Evolutionary conservation across 2,329 filamentous ascomycete genomes (phyloP).

Genomic region (Neonectria hederae): DNA sequence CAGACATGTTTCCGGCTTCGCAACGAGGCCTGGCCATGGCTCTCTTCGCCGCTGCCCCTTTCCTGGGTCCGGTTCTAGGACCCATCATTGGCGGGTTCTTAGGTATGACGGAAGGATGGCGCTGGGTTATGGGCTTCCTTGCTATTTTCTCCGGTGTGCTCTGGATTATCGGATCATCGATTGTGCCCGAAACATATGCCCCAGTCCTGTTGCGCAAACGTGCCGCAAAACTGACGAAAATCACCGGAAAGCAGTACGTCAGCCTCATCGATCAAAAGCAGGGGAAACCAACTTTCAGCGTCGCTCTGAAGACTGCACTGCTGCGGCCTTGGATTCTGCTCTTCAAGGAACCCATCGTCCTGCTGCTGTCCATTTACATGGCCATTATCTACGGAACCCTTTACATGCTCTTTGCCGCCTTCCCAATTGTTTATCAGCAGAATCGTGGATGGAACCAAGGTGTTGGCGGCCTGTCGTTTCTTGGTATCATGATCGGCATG

Average conservation of each 20-base stretch:
- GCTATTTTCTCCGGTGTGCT: conserved; percentile 63
- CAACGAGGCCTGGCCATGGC: conserved; percentile 63
- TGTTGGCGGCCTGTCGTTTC: conserved; percentile 64
- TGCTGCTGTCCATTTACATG: conserved; percentile 67
- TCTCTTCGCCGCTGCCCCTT: conserved; percentile 66
- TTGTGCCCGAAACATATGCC: conserved; percentile 63
- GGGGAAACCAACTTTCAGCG: conserved; percentile 46
- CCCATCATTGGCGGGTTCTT: conserved; percentile 69
- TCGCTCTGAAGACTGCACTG: background rate
- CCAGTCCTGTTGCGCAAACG: conserved; percentile 59
- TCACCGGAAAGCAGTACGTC: conserved; percentile 60
- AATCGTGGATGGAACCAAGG: conserved; percentile 61
- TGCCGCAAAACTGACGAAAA: conserved; percentile 55
- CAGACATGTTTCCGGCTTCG: conserved; percentile 63
- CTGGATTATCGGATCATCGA: conserved; percentile 57
- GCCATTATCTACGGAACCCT: conserved; percentile 60
- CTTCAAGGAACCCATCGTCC: conserved; percentile 69
- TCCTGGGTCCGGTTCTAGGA: conserved; percentile 64
- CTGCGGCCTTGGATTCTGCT: conserved; percentile 68
- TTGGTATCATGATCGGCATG: conserved; percentile 69
- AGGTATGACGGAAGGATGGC: conserved; percentile 64
- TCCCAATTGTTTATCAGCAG: conserved; percentile 65
- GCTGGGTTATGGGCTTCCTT: conserved; percentile 67
- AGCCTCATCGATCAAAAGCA: conserved; percentile 48
- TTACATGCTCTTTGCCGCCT: conserved; percentile 59